Conservation (phyloP, 768 basidiomycete species). For the Strobilomyces echinocephalus region DNA sequence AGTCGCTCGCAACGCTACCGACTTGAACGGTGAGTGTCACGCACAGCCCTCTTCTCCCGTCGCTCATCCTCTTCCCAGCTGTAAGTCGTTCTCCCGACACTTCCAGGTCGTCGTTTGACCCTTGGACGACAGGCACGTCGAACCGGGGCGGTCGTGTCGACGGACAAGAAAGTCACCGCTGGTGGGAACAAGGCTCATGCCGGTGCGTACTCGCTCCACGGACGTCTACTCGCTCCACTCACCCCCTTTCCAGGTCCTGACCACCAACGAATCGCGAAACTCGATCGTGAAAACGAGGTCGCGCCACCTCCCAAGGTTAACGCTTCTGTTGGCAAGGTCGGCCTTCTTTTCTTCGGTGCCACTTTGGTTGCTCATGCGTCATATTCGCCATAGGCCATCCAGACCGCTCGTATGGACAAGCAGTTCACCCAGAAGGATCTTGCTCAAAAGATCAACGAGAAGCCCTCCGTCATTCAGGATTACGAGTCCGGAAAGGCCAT, state of each 20-base stretch:
- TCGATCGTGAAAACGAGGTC: constrained; percentile 93
- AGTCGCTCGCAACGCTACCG: constrained; percentile 58
- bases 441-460: constrained; percentile 91
- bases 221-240: neutral
- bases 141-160: constrained; percentile 69
- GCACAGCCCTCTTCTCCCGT: neutral
- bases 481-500: constrained; percentile 87
- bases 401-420: constrained; percentile 71
- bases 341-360: constrained; percentile 12
- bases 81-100: constrained; percentile 35
- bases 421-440: constrained; percentile 88
- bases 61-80: constrained; percentile 37
- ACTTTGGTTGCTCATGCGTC: neutral
- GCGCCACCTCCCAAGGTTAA: constrained; percentile 83
- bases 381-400: constrained; percentile 60
- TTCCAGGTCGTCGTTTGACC: neutral
- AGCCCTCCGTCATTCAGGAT: constrained; percentile 81
- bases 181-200: constrained; percentile 74
- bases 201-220: constrained; percentile 39
- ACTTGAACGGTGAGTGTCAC: constrained; percentile 43
- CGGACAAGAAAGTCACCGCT: constrained; percentile 71
- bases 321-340: constrained; percentile 67
- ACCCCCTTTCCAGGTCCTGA: constrained; percentile 62
- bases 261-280: constrained; percentile 89
- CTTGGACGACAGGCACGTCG: constrained; percentile 56